A percentile compares a stretch with the other conserved stretches of the same genome.
These are phyloP conservation scores for Urostyla sp. DNA, from an alignment of 73 alveolate genomes.

Conservation along the genomic window DNA sequence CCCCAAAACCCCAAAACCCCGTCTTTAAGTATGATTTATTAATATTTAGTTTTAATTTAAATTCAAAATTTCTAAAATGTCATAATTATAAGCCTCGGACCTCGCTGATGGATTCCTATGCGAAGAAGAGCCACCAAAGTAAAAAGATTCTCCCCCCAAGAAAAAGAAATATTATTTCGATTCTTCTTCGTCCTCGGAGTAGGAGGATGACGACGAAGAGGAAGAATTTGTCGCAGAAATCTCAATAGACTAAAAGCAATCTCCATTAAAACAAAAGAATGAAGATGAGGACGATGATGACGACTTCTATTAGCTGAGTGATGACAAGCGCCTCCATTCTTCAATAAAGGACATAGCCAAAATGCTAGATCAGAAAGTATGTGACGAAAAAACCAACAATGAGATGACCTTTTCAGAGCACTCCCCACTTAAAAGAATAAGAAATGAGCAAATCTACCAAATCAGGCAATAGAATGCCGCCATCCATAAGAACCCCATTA, in stretches of 20 bases:
- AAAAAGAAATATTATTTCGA: slow-evolving; percentile 38
- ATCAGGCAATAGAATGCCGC: neutral
- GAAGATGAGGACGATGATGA: slow-evolving; percentile 7
- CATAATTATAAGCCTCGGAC: slow-evolving; percentile 10
- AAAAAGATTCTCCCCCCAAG: neutral
- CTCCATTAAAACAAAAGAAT: neutral
- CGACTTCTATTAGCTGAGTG: neutral
- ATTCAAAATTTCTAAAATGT: neutral
- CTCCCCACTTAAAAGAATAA: neutral
- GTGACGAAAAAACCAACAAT: neutral
- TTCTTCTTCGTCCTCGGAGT: slow-evolving; percentile 31
- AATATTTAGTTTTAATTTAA: neutral
- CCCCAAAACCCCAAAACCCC: slow-evolving; percentile 55
- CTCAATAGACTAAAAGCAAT: neutral
- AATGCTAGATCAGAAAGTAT: neutral
- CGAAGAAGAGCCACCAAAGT: slow-evolving; percentile 11
- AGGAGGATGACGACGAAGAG: neutral
- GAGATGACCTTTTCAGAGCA: neutral
- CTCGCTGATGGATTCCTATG: slow-evolving; percentile 47
- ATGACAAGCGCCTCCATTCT: neutral
- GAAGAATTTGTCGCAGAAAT: neutral
- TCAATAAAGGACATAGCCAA: neutral
- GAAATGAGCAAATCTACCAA: neutral
- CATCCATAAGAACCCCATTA: neutral
- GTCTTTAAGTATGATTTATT: neutral